phyloP scores from a whole-genome alignment of 139 green algal genomes.

The Marvania coccoides region DNA sequence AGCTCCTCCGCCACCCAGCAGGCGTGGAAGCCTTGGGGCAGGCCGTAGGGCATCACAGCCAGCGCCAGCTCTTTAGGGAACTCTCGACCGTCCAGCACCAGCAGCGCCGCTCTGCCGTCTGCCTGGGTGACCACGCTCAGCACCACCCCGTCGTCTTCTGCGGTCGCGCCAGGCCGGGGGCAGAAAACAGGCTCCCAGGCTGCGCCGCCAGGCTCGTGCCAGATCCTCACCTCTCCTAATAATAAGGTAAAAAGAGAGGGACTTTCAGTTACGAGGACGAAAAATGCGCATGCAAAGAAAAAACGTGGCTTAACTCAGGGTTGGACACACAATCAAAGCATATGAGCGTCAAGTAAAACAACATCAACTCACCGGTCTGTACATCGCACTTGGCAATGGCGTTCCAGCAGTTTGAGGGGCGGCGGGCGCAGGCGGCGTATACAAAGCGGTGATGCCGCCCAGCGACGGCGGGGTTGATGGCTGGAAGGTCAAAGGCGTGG shows the following conservation, averaged over 20 bases:
- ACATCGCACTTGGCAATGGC: conserved; percentile 57
- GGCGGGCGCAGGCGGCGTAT: conserved; percentile 44
- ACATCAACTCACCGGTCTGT: conserved; percentile 12
- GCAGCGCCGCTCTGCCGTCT: conserved; percentile 42
- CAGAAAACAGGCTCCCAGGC: conserved; percentile 61
- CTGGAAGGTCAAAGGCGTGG: conserved; percentile 23
- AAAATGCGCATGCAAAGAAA: too few relatives aligned
- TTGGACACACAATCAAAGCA: too few relatives aligned
- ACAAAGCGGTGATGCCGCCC: conserved; percentile 31
- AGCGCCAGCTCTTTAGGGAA: conserved; percentile 49
- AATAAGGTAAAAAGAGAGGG: not conserved
- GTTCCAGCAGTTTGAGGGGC: conserved; percentile 60
- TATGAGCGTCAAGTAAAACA: not conserved
- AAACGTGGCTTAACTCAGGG: too few relatives aligned
- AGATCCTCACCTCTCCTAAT: conserved; percentile 13
- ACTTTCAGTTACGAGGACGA: too few relatives aligned
- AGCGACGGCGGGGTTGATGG: conserved; percentile 28
- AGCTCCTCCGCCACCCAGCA: conserved; percentile 28
- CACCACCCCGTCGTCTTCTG: conserved; percentile 72
- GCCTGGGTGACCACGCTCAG: conserved; percentile 31
- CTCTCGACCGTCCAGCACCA: conserved; percentile 56
- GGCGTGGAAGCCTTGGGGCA: conserved; percentile 67
- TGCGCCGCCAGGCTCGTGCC: conserved; percentile 48
- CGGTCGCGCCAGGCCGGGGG: conserved; percentile 22
- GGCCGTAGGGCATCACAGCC: conserved; percentile 43